phyloP scores from a whole-genome alignment of 805 yeast species.

The Kuraishia piskuri region DNA sequence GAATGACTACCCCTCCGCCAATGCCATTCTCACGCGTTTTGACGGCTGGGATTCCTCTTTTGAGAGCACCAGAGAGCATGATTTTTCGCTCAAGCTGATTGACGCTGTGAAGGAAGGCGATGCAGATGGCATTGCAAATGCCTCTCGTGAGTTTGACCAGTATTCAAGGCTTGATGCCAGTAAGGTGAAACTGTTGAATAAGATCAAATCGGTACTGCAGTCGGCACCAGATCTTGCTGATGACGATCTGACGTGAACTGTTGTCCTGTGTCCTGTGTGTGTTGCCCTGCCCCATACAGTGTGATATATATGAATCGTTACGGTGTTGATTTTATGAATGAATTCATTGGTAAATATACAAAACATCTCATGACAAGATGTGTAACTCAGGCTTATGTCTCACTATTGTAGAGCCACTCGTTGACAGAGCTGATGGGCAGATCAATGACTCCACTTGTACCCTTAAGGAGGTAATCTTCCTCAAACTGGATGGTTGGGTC shows the following conservation, averaged over 20 bases:
- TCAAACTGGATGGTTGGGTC: constrained; percentile 9
- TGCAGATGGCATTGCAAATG: constrained; percentile 62
- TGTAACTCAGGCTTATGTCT: no score
- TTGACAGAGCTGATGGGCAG: constrained; percentile 67
- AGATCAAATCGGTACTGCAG: constrained; percentile 50
- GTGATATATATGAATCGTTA: not conserved
- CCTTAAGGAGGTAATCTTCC: constrained; percentile 36
- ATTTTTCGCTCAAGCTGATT: constrained; percentile 55
- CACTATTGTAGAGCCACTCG: constrained; percentile 41
- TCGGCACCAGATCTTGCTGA: constrained; percentile 23
- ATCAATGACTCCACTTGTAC: constrained; percentile 85
- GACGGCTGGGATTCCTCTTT: constrained; percentile 69
- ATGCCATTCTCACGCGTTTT: constrained; percentile 57
- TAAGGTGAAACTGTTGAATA: constrained; percentile 76
- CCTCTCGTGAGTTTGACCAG: constrained; percentile 78
- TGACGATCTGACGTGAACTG: constrained; percentile 24
- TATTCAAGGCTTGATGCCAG: constrained; percentile 84
- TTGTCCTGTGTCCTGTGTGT: not conserved
- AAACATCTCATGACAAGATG: no score
- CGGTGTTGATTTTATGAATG: not conserved
- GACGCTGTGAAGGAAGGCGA: constrained; percentile 78
- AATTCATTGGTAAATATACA: not conserved
- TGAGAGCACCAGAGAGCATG: constrained; percentile 66
- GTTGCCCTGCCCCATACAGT: not conserved
- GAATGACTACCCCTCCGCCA: constrained; percentile 82